Percentiles rank a stretch among this genome's conserved stretches.
Conservation (phyloP, 768 basidiomycete species). For the Phallus indusiatus region DNA sequence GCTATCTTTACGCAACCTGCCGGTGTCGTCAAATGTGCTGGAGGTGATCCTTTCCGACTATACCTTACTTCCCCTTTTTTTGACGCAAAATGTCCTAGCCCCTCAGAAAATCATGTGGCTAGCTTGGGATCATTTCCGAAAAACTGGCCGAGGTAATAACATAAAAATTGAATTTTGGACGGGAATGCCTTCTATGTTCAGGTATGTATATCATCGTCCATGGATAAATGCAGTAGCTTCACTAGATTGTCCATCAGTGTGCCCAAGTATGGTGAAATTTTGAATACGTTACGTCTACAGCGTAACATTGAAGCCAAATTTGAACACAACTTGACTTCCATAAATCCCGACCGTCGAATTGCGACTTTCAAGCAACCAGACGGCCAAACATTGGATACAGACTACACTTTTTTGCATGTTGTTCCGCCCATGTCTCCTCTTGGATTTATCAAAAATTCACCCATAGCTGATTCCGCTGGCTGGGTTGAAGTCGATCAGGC, state of each 20-base stretch:
- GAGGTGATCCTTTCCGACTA: conserved; percentile 38
- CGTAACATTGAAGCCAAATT: conserved; percentile 79
- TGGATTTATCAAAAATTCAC: conserved; percentile 66
- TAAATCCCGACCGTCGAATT: conserved; percentile 60
- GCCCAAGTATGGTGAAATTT: conserved; percentile 88
- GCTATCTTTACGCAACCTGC: conserved; percentile 95
- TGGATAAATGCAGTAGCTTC: background rate
- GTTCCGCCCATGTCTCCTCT: conserved; percentile 90
- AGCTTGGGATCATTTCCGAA: conserved; percentile 77
- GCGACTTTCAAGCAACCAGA: conserved; percentile 83
- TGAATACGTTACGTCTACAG: conserved; percentile 65
- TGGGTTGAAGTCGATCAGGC: conserved; percentile 83
- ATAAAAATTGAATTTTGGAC: conserved; percentile 74
- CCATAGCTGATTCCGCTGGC: conserved; percentile 71
- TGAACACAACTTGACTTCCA: conserved; percentile 68
- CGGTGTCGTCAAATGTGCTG: conserved; percentile 89
- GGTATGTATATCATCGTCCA: background rate
- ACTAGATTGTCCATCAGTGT: conserved; percentile 32
- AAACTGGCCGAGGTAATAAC: conserved; percentile 45
- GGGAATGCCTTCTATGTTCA: conserved; percentile 94
- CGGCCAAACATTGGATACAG: conserved; percentile 55
- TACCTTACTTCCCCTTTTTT: background rate
- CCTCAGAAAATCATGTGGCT: conserved; percentile 97
- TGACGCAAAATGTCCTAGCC: conserved; percentile 30
- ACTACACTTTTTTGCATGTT: conserved; percentile 79